Evolutionary conservation across 257 asterid genomes (phyloP).

Genomic region (Ilex aquifolium): DNA sequence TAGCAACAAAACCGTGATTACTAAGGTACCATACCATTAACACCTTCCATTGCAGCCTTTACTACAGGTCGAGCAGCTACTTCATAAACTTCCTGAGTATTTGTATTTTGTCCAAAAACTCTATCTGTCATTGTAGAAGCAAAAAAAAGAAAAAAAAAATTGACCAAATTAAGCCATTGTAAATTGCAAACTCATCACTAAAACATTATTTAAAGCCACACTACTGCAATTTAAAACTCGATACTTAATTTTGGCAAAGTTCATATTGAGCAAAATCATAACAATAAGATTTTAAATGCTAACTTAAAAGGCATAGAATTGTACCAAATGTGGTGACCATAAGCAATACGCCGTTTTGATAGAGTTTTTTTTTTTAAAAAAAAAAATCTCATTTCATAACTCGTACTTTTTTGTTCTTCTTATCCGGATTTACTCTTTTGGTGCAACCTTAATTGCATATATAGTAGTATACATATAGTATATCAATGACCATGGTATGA

Average conservation of each 20-base stretch:
- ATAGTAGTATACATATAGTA: no score
- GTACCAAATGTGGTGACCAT: slow-evolving; percentile 93
- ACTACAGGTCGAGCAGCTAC: slow-evolving; percentile 96
- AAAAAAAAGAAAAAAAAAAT: neutral
- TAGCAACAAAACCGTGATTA: neutral
- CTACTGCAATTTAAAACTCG: neutral
- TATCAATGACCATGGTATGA: no score
- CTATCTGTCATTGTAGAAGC: slow-evolving; percentile 45
- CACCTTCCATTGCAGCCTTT: slow-evolving; percentile 97
- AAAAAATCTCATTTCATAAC: no score
- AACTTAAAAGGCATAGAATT: slow-evolving; percentile 11
- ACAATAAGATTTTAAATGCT: slow-evolving; percentile 1
- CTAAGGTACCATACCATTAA: slow-evolving; percentile 60
- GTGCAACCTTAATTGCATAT: no score
- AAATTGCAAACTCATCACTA: slow-evolving; percentile 11
- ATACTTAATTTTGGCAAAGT: no score
- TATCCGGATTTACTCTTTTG: no score
- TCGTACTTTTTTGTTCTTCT: no score
- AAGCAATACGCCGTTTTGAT: no score
- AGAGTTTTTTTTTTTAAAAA: no score
- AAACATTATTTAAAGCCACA: neutral
- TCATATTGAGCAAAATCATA: no score
- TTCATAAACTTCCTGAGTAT: slow-evolving; percentile 84
- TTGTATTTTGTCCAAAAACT: slow-evolving; percentile 77
- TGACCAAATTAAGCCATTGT: slow-evolving; percentile 8